Conservation (phyloP, 495 filamentous ascomycete genomes). For the Daldinia concentrica region DNA sequence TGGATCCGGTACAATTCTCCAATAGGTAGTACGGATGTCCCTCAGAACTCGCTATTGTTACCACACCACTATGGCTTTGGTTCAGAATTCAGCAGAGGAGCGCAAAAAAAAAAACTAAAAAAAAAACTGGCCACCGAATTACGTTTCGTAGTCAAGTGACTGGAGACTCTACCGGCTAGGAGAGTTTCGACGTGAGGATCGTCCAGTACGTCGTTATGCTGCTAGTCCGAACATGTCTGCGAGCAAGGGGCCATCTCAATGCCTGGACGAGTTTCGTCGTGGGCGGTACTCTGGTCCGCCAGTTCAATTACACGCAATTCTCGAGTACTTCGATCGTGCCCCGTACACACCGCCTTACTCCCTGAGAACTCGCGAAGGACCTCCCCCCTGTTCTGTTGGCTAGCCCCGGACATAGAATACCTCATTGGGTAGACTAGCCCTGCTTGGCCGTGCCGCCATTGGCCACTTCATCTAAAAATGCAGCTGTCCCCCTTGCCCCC, state of each 20-base stretch:
- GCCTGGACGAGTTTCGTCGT: slow-evolving; percentile 40
- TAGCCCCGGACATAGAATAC: slow-evolving; percentile 56
- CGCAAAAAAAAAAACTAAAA: background rate
- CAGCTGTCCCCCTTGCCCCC: slow-evolving; percentile 48
- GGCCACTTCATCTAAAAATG: slow-evolving; percentile 59
- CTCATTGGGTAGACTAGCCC: slow-evolving; percentile 55
- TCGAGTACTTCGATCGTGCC: slow-evolving; percentile 39
- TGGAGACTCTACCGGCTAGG: slow-evolving; percentile 32
- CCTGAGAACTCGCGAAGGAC: slow-evolving; percentile 40
- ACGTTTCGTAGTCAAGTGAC: slow-evolving; percentile 39
- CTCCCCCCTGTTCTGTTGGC: slow-evolving; percentile 48
- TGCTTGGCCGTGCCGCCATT: slow-evolving; percentile 51
- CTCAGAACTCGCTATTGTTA: slow-evolving; percentile 38
- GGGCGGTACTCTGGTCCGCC: slow-evolving; percentile 27
- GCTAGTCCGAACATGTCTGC: slow-evolving; percentile 24
- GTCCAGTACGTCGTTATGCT: slow-evolving; percentile 20
- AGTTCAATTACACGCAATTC: slow-evolving; percentile 32
- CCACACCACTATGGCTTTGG: slow-evolving; percentile 33
- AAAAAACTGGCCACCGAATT: slow-evolving; percentile 26
- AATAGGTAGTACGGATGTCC: slow-evolving; percentile 25
- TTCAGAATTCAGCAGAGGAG: slow-evolving; percentile 27
- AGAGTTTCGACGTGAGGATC: slow-evolving; percentile 41
- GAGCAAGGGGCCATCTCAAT: slow-evolving; percentile 35
- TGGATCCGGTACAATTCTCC: slow-evolving; percentile 41
- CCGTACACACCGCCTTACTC: slow-evolving; percentile 46